Conservation (phyloP, 208 protist species). For the Zelonia costaricensis region DNA sequence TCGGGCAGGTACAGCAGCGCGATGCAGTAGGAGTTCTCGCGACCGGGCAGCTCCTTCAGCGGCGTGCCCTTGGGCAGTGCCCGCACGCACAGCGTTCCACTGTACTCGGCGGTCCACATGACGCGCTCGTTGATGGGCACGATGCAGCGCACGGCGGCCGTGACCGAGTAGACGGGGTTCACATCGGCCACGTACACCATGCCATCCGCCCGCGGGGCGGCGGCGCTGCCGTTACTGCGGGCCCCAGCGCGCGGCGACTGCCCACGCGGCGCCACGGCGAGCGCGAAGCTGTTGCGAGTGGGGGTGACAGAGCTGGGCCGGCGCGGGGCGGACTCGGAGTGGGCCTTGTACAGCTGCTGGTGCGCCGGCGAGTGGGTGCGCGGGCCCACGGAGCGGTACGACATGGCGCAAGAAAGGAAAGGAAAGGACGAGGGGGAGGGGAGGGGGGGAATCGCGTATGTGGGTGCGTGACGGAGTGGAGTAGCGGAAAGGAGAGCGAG, state of each 20-base stretch:
- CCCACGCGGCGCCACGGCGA: conserved; percentile 5
- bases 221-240: background rate
- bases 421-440: background rate
- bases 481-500: background rate
- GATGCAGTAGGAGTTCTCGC: conserved; percentile 58
- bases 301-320: conserved; percentile 20
- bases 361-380: conserved; percentile 22
- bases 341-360: conserved; percentile 27
- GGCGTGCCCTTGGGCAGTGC: conserved; percentile 62
- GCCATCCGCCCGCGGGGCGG: background rate
- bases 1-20: conserved; percentile 56
- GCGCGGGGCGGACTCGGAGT: conserved; percentile 7
- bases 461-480: background rate
- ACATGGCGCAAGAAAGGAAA: background rate
- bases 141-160: conserved; percentile 45
- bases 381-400: background rate
- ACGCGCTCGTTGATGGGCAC: conserved; percentile 67
- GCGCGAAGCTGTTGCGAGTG: conserved; percentile 8
- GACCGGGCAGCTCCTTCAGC: conserved; percentile 45
- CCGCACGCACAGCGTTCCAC: conserved; percentile 70
- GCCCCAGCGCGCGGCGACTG: background rate
- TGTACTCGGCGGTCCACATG: conserved; percentile 73
- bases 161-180: conserved; percentile 55
- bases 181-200: conserved; percentile 62
- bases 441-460: background rate